phyloP scores from a whole-genome alignment of 192 early-diverging fungal genomes.

The Backusella parvicylindrica region DNA sequence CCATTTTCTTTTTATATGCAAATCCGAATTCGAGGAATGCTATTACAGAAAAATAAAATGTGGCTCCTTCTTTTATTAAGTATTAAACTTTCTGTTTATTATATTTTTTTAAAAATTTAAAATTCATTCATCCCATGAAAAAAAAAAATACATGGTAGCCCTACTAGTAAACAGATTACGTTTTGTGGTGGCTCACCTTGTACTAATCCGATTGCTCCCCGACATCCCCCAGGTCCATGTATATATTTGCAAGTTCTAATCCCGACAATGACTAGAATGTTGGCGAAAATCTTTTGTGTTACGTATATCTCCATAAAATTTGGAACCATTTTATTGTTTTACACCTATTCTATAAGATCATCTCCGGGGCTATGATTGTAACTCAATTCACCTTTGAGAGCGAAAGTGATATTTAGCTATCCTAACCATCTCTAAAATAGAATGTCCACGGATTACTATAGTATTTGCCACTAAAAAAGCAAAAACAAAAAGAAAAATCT shows the following conservation, averaged over 20 bases:
- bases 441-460: no score
- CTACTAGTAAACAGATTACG: background rate
- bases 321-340: background rate
- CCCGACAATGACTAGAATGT: constrained; percentile 2
- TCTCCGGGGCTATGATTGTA: background rate
- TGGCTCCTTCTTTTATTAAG: no score
- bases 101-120: background rate
- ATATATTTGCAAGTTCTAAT: background rate
- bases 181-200: background rate
- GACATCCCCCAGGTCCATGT: background rate
- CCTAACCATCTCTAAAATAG: no score
- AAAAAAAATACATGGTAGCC: background rate
- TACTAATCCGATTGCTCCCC: background rate
- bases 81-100: background rate
- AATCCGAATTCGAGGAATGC: background rate
- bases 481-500: no score
- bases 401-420: no score
- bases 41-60: background rate
- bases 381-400: background rate
- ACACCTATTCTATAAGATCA: background rate
- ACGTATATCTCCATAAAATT: background rate
- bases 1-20: background rate
- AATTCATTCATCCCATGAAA: background rate
- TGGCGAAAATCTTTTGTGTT: background rate
- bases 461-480: no score